Conservation (phyloP, 306 rosid genomes). For the Datisca glomerata region DNA sequence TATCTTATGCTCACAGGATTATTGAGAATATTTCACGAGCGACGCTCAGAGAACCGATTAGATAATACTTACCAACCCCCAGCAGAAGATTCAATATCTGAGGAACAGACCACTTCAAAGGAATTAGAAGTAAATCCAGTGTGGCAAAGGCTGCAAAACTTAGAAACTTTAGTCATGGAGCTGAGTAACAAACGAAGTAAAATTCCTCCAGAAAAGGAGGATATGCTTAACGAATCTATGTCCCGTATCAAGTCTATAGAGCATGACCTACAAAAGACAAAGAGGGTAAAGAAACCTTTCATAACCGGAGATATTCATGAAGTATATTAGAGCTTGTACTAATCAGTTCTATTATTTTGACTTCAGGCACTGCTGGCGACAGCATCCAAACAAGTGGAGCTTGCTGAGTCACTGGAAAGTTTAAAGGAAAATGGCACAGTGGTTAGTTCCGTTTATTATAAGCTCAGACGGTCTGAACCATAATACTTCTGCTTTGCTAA, state of each 20-base stretch:
- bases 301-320: slow-evolving; percentile 7
- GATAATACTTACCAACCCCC: slow-evolving; percentile 17
- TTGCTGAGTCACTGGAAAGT: slow-evolving; percentile 75
- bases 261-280: slow-evolving; percentile 85
- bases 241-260: slow-evolving; percentile 85
- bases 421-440: slow-evolving; percentile 37
- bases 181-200: slow-evolving; percentile 61
- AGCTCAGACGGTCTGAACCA: too few species aligned
- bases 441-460: slow-evolving; percentile 68
- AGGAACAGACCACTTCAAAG: slow-evolving; percentile 27
- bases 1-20: slow-evolving; percentile 34
- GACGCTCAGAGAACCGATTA: slow-evolving; percentile 16
- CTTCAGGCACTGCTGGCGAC: slow-evolving; percentile 73
- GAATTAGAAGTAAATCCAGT: slow-evolving; percentile 40
- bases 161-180: slow-evolving; percentile 68
- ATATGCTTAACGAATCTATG: slow-evolving; percentile 78
- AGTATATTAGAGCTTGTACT: slow-evolving; percentile 10
- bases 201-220: slow-evolving; percentile 88
- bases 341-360: slow-evolving; percentile 15
- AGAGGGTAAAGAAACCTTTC: slow-evolving; percentile 45
- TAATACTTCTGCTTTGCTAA: too few species aligned
- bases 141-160: slow-evolving; percentile 66
- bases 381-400: slow-evolving; percentile 88
- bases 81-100: slow-evolving; percentile 26
- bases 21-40: slow-evolving; percentile 27